A percentile compares a stretch with the other conserved stretches of the same genome.
Evolutionary conservation across 306 rosid genomes (phyloP).

Genomic region (Glycine latifolia): DNA sequence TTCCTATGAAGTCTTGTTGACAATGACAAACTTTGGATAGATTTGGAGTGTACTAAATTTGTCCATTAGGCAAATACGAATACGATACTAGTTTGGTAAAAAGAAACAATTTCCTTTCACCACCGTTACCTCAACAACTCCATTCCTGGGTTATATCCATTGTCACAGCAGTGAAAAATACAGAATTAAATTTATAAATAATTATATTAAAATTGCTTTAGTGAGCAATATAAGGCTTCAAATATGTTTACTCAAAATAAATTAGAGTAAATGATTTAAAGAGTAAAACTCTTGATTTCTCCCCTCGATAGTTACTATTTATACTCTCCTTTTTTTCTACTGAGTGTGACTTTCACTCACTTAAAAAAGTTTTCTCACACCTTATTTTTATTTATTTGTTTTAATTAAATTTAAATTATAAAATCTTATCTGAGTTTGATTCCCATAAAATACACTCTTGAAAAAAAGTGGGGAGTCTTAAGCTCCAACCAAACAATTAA

Average conservation of each 20-base stretch:
- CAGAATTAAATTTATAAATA: not conserved
- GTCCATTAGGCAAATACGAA: not conserved
- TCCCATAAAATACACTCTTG: no score
- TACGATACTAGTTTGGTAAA: not conserved
- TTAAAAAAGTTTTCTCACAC: no score
- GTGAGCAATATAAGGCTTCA: not conserved
- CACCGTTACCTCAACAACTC: not conserved
- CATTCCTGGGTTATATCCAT: not conserved
- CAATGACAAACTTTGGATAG: conserved; percentile 14
- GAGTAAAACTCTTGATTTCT: no score
- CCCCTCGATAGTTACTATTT: no score
- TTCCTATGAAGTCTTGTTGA: conserved; percentile 4
- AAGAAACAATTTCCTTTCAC: not conserved
- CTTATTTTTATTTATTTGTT: no score
- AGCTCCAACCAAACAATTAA: no score
- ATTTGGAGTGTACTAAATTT: not conserved
- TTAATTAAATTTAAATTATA: no score
- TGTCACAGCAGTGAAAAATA: conserved; percentile 5
- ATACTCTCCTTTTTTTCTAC: no score
- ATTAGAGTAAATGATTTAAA: not conserved
- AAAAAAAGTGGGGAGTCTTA: no score
- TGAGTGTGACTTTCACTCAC: no score
- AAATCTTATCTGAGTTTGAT: no score
- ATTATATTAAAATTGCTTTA: not conserved
- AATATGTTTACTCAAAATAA: not conserved